A percentile compares a stretch with the other conserved stretches of the same genome.
Evolutionary conservation across 345 rosid genomes (phyloP).

Genomic region (Microcos paniculata): DNA sequence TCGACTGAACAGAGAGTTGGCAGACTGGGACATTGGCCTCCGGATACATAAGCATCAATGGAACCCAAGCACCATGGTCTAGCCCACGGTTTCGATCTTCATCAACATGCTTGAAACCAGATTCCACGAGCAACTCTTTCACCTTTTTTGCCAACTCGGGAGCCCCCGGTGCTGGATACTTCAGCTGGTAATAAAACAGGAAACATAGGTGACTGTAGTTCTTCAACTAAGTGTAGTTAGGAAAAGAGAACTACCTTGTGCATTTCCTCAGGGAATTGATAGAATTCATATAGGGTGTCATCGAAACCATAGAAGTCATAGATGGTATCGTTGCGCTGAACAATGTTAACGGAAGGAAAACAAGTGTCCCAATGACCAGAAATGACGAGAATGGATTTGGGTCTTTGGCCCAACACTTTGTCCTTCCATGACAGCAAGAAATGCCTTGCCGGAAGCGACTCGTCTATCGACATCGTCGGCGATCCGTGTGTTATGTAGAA

Average conservation of each 20-base stretch:
- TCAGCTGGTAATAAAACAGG: constrained; percentile 42
- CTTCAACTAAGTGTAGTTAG: too few relatives aligned
- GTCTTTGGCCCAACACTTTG: constrained; percentile 35
- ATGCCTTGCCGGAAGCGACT: constrained; percentile 55
- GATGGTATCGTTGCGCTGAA: constrained; percentile 55
- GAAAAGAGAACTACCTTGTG: too few relatives aligned
- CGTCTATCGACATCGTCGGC: constrained; percentile 78
- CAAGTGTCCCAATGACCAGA: constrained; percentile 90
- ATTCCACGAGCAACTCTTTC: constrained; percentile 55
- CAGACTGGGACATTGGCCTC: constrained; percentile 81
- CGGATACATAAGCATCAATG: constrained; percentile 91
- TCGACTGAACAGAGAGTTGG: constrained; percentile 78
- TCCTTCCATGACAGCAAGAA: constrained; percentile 63
- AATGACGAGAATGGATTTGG: constrained; percentile 65
- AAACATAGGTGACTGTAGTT: neutral
- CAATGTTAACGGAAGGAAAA: constrained; percentile 58
- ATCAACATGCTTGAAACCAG: constrained; percentile 53
- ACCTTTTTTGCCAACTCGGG: constrained; percentile 75
- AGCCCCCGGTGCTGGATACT: constrained; percentile 91
- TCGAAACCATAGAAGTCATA: constrained; percentile 58
- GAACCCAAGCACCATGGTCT: constrained; percentile 98
- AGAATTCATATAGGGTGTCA: too few relatives aligned
- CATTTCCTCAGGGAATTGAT: constrained; percentile 55
- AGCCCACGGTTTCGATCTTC: constrained; percentile 75
- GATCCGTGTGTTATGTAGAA: constrained; percentile 81